These are phyloP conservation scores for Bryum argenteum DNA, from an alignment of 225 moss, liverwort and hornwort genomes.

Conservation along the genomic window DNA sequence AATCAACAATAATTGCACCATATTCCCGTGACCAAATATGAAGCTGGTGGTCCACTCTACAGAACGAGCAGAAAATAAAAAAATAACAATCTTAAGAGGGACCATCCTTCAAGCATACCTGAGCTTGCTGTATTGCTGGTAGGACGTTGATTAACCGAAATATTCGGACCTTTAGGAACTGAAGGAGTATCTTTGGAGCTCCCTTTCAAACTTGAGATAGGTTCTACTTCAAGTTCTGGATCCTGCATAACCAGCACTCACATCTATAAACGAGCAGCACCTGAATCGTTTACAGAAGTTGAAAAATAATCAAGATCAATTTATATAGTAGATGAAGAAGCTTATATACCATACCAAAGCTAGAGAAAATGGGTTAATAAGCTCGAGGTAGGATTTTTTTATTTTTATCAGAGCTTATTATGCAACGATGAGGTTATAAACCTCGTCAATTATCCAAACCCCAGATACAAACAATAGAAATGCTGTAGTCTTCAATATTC, in stretches of 20 bases:
- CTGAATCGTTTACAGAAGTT: not conserved
- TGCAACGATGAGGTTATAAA: too few species aligned
- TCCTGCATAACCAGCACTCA: conserved; percentile 46
- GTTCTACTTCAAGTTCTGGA: conserved; percentile 65
- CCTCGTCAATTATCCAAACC: not conserved
- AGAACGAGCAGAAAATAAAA: not conserved
- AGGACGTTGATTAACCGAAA: conserved; percentile 53
- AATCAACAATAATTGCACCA: not conserved
- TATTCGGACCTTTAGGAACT: conserved; percentile 29
- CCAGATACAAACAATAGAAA: not conserved
- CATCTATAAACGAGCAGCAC: not conserved
- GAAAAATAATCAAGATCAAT: conserved; percentile 13
- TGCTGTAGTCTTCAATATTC: too few species aligned
- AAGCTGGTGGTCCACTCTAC: not conserved
- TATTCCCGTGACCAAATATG: not conserved
- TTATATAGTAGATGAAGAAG: not conserved
- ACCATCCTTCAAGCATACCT: conserved; percentile 21
- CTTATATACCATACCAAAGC: not conserved
- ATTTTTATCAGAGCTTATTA: not conserved
- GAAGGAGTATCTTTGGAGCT: conserved; percentile 43
- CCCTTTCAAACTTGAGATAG: conserved; percentile 58
- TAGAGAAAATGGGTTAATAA: not conserved
- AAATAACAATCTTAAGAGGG: not conserved
- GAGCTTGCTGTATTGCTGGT: conserved; percentile 45
- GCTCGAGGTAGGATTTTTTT: not conserved